Evolutionary conservation across 2,329 filamentous ascomycete species (phyloP), one percentile per base, ranked within the genome.

Genomic region (Pyrenochaeta sp.): DNA sequence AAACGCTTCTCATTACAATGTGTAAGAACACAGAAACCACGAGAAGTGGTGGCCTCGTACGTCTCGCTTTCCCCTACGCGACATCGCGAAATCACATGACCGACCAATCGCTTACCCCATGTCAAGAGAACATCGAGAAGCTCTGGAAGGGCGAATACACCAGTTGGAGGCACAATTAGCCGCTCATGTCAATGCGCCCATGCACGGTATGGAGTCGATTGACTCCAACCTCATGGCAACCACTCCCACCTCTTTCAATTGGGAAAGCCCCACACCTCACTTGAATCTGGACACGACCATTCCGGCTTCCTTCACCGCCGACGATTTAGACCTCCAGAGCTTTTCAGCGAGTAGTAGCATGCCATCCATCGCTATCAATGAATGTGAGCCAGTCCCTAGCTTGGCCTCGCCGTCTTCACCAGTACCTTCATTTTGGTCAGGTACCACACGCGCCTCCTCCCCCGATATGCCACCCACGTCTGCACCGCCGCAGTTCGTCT

Each of bases 381-480:
- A 70, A 65, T 68, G 65, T 63, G 63, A 68, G 61, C 62, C 56
- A 51, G 51, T 55, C 48, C 63, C 61, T 48, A 61, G 50, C 28
- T 48, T 58, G 34, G 52, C 60, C 41, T 58, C 61, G 29, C 59
- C 64, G 31, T 57, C 51, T 59, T 68, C 66, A 55, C 64, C 67
- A 53, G 67, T 67, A 55, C 63, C 67, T 61, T 69, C 67, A 51
- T 62, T 65, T 41, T 69, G 61, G 56, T 68, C 66, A 61, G 65
- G 61, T 48, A 68, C 67, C 39, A 69, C 68, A 32, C 54, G 67
- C 35, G 60, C 64, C 32, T 71, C 67, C 7, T 68, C 65, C 14
- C 67, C 67, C 45, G 67, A 69, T 20, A 54, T 60, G 53, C 60
- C 54, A 26, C 56, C 64, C 15, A 68, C 62, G 7, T 64, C 60